These are phyloP conservation scores for Pseudogymnoascus sp. DNA, from an alignment of 2,329 filamentous ascomycete species.

Conservation along the genomic window DNA sequence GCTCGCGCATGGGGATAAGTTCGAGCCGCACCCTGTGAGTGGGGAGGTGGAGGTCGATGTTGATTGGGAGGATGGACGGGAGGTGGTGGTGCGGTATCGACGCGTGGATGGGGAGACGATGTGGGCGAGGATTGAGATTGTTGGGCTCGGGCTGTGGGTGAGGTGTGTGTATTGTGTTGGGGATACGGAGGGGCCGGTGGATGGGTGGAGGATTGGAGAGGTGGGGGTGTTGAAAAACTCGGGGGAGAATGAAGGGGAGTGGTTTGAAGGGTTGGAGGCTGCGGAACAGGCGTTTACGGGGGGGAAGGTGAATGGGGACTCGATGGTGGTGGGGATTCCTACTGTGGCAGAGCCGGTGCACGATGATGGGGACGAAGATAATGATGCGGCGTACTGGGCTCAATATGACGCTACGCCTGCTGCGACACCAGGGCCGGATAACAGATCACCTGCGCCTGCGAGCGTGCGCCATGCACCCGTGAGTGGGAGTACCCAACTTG, in stretches of 20 bases:
- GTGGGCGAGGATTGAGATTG: conserved; percentile 56
- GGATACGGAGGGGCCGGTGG: conserved; percentile 44
- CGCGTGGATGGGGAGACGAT: conserved; percentile 70
- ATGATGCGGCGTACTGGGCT: conserved; percentile 74
- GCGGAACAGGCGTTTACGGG: conserved; percentile 51
- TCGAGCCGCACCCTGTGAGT: conserved; percentile 75
- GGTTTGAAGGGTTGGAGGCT: conserved; percentile 46
- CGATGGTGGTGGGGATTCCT: background rate
- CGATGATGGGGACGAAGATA: conserved; percentile 46
- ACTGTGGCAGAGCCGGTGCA: conserved; percentile 14
- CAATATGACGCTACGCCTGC: conserved; percentile 66
- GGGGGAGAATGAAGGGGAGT: conserved; percentile 43
- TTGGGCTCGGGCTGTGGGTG: conserved; percentile 54
- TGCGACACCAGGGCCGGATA: conserved; percentile 45
- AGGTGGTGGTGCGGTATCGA: conserved; percentile 55
- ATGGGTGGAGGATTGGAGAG: conserved; percentile 67
- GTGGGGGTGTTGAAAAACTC: conserved; percentile 55
- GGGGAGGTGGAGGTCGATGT: conserved; percentile 71
- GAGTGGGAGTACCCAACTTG: conserved; percentile 10
- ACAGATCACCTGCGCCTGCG: conserved; percentile 54
- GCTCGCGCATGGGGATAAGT: conserved; percentile 51
- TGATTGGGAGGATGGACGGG: conserved; percentile 54
- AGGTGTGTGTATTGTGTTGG: conserved; percentile 62
- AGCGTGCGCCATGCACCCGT: conserved; percentile 19
- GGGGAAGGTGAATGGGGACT: background rate